Evolutionary conservation across 352 stramenopile genomes (phyloP).

Genomic region (Globisporangium perplexum): DNA sequence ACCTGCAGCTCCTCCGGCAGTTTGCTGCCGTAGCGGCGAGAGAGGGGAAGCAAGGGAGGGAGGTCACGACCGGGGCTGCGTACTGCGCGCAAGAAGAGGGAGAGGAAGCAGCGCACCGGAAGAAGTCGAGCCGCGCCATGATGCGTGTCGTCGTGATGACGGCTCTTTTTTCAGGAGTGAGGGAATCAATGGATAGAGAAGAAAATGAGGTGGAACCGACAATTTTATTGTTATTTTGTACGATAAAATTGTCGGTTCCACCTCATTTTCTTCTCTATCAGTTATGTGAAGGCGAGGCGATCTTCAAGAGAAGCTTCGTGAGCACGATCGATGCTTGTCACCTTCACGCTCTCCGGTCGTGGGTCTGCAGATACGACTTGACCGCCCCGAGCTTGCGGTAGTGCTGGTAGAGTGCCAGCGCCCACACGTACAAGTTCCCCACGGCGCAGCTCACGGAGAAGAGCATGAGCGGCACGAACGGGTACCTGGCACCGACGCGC

Average conservation of each 20-base stretch:
- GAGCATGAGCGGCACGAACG: slow-evolving; percentile 79
- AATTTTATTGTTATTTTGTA: no score
- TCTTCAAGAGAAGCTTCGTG: no score
- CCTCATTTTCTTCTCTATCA: no score
- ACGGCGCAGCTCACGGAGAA: slow-evolving; percentile 69
- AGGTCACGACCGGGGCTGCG: no score
- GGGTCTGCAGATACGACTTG: slow-evolving; percentile 55
- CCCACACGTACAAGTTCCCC: slow-evolving; percentile 78
- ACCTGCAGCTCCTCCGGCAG: slow-evolving; percentile 74
- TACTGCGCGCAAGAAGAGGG: not conserved
- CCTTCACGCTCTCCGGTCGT: not conserved
- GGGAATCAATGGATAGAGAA: no score
- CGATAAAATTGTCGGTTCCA: no score
- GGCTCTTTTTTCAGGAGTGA: not conserved
- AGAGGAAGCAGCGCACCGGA: slow-evolving; percentile 7
- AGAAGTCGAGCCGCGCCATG: slow-evolving; percentile 14
- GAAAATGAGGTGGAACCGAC: no score
- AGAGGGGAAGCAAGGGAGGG: not conserved
- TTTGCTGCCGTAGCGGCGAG: slow-evolving; percentile 25
- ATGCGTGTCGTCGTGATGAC: not conserved
- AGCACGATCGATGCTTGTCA: no score
- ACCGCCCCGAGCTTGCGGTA: slow-evolving; percentile 60
- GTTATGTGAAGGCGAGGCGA: no score
- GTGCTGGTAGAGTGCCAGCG: slow-evolving; percentile 51
- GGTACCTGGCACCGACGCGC: slow-evolving; percentile 33